Conservation (phyloP, 1,284 basidiomycete genomes). For the Leccinum pachyderme region DNA sequence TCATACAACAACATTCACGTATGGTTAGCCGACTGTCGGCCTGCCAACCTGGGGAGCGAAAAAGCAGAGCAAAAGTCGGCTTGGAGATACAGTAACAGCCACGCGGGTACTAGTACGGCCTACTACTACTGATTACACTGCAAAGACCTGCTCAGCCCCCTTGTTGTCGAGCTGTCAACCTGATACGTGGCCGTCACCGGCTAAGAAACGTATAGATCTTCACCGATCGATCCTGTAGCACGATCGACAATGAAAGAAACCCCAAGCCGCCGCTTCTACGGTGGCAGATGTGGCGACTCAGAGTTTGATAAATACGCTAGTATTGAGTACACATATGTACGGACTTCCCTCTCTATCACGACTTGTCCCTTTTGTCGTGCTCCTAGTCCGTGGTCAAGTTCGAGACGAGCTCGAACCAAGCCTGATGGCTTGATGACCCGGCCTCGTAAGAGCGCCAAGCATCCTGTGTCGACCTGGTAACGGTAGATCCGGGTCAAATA, state of each 20-base stretch:
- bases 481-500: slow-evolving; percentile 31
- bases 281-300: slow-evolving; percentile 5
- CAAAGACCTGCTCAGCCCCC: not conserved
- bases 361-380: slow-evolving; percentile 2
- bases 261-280: not conserved
- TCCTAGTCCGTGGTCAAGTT: slow-evolving; percentile 6
- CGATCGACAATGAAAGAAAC: slow-evolving; percentile 2
- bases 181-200: not conserved
- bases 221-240: slow-evolving; percentile 10
- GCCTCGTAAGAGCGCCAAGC: slow-evolving; percentile 4
- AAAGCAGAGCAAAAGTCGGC: not conserved
- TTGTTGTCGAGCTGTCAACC: not conserved
- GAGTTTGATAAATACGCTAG: slow-evolving; percentile 23
- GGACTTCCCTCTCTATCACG: not conserved
- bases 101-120: not conserved
- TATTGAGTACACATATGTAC: slow-evolving; percentile 26
- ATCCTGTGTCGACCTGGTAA: slow-evolving; percentile 7
- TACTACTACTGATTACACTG: not conserved
- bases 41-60: not conserved
- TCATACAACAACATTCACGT: not conserved
- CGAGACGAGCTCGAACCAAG: not conserved
- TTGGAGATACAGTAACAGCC: not conserved
- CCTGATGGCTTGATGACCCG: not conserved
- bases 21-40: not conserved
- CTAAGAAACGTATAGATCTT: not conserved